Evolutionary conservation across 2,329 filamentous ascomycete genomes (phyloP), one percentile per base, ranked within the genome.

Genomic region (Trichoderma gracile): DNA sequence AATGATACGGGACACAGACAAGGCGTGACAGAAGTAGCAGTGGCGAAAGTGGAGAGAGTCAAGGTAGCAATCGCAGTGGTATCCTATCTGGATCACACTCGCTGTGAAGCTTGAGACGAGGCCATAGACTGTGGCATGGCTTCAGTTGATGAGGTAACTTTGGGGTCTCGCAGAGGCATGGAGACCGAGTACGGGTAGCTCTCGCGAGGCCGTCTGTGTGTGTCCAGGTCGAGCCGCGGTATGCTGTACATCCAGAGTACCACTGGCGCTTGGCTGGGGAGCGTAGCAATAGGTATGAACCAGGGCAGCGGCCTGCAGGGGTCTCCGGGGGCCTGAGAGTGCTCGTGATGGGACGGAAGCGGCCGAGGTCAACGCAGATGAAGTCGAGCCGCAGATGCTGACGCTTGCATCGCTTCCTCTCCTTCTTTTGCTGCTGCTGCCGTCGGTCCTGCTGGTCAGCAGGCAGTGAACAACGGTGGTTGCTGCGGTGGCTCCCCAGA

Each of bases 401-500:
- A 43, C 8, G 46, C 53, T 17, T 17, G 21, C 12, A 23, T 14
- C 0, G 6, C 53, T 56, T 40, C 38, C 43, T 30, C 3, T 50
- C 8, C 23, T 45, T 23, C 5, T 21, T 19, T 23, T 12, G 56
- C 45, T 40, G 56, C 56, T 27, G 57, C 45, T 10, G 17, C 57
- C 46, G 57, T 53, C 38, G 58, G 38, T 61, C 17, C 38, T 45
- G 46, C 47, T 53, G 25, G 58, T 19, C 19, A 38, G 49, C 38
- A 46, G 49, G 23, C 21, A 17, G 23, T 8, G 47, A 21, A 27
- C 43, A 25, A 40, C 53, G 38, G 46, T 40, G 40, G 27, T 61
- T 38, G 49, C 45, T 62, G 58, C 58, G 40, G 58, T 53, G 58
- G 45, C 58, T 49, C 40, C 3, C 8, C n/a, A 12, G 55, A 33